A percentile compares a stretch with the other conserved stretches of the same genome.
Evolutionary conservation across 2,329 filamentous ascomycete genomes (phyloP).

Genomic region (Ophiognomonia clavigignenti-juglandacearum): DNA sequence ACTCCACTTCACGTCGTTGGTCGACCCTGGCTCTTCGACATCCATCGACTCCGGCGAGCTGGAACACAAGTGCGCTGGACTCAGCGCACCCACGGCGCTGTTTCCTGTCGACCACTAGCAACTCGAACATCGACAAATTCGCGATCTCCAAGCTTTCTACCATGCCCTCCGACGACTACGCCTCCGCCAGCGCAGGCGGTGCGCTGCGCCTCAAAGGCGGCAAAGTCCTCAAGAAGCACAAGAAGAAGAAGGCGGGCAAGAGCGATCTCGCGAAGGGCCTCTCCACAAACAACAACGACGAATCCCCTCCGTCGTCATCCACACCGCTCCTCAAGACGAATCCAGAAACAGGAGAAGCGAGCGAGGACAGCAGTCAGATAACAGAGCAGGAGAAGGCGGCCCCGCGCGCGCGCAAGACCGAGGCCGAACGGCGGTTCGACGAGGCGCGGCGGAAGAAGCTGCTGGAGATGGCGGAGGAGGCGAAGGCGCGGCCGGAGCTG

Average conservation of each 20-base stretch:
- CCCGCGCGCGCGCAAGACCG: slow-evolving; percentile 60
- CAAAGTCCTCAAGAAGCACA: slow-evolving; percentile 56
- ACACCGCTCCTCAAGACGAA: no score
- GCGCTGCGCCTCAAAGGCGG: slow-evolving; percentile 82
- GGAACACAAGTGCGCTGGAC: no score
- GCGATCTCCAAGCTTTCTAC: no score
- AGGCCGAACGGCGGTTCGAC: slow-evolving; percentile 75
- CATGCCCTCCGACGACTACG: slow-evolving; percentile 78
- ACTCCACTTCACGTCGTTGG: no score
- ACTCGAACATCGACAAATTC: no score
- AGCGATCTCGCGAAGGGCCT: slow-evolving; percentile 45
- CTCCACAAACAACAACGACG: no score
- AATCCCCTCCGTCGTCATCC: no score
- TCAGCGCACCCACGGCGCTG: no score
- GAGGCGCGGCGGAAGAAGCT: slow-evolving; percentile 78
- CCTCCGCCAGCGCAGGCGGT: slow-evolving; percentile 59
- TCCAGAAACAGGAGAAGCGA: no score
- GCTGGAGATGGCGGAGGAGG: slow-evolving; percentile 67
- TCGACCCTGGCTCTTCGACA: no score
- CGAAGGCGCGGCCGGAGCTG: slow-evolving; percentile 61
- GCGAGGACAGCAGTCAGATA: slow-evolving; percentile 23
- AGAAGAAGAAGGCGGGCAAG: slow-evolving; percentile 60
- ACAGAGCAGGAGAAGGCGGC: slow-evolving; percentile 25
- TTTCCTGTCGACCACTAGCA: no score
- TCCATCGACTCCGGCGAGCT: no score